These are phyloP conservation scores for Gardenia jasminoides DNA, from an alignment of 257 asterid genomes.

Conservation along the genomic window DNA sequence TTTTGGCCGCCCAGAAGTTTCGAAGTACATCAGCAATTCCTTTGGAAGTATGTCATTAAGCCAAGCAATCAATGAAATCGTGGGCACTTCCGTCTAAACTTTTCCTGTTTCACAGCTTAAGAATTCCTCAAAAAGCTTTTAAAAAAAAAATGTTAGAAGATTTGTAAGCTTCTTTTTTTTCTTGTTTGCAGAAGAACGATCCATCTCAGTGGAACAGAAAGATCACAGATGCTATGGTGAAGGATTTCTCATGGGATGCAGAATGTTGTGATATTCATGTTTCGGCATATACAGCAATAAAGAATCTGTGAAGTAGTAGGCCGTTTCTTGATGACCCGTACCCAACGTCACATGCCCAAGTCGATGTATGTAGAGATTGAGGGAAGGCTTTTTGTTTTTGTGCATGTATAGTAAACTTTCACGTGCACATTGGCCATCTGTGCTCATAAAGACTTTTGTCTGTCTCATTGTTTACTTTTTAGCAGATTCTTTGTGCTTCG, in stretches of 20 bases:
- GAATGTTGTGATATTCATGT: slow-evolving; percentile 59
- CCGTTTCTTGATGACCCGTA: background rate
- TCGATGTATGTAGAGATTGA: background rate
- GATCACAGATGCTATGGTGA: slow-evolving; percentile 55
- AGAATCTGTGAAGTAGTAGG: slow-evolving; percentile 26
- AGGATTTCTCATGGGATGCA: slow-evolving; percentile 74
- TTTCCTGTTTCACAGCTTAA: background rate
- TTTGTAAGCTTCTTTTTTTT: background rate
- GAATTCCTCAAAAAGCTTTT: background rate
- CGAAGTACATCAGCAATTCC: slow-evolving; percentile 40
- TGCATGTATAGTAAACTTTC: too few species aligned
- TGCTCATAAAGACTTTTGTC: too few species aligned
- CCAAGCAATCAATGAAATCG: slow-evolving; percentile 72
- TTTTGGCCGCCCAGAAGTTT: slow-evolving; percentile 38
- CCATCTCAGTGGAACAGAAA: slow-evolving; percentile 53
- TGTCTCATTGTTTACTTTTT: too few species aligned
- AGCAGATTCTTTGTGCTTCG: too few species aligned
- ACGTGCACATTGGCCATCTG: too few species aligned
- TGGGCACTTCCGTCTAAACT: slow-evolving; percentile 24
- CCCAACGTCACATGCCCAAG: too few species aligned
- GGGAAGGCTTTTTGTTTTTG: background rate
- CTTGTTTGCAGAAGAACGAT: slow-evolving; percentile 46
- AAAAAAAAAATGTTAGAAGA: too few species aligned
- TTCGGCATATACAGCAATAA: slow-evolving; percentile 53
- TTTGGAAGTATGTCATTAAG: slow-evolving; percentile 48